Evolutionary conservation across 345 rosid genomes (phyloP), one percentile per base, ranked within the genome.

Genomic region (Euphorbia pulcherrima): DNA sequence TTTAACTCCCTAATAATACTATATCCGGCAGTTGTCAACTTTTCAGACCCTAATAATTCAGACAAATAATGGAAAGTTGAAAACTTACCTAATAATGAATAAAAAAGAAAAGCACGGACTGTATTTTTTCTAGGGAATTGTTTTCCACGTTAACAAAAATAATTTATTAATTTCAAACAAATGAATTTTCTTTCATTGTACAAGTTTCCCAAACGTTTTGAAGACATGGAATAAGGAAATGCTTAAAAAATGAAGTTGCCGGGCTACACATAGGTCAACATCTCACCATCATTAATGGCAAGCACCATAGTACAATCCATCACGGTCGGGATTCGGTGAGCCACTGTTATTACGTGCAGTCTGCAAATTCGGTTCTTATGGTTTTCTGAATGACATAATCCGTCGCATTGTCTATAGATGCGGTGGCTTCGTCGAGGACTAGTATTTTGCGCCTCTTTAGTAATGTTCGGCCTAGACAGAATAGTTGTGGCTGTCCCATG

Each of bases 261-360:
- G n/a, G 83, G 23, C 92, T 89, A 33, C 84, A 87, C 73, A 90
- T 65, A 0, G 95, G 90, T 9, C 76, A 1, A 27, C 8, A 24
- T 8, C 65, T 69, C 54, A 69, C 74, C 70, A 64, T 69, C 78
- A 6, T 70, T 58, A 27, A 74, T 64, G 39, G 67, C 65, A 14
- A 74, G 28, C 17, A 74, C 74, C 69, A 17, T 59, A 17, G 51
- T 64, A 62, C 74, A 64, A 73, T 74, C 74, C 78, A 74, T 69
- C 33, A 74, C 74, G 3, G 78, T 74, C 12, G 74, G 78, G 28
- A 69, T 74, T 59, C 77, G 53, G 58, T 74, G 77, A 29, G 77
- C 72, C 20, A 74, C 72, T 21, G 71, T 77, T 41, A 77, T 73
- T 21, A 74, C 68, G 78, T 74, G 57, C 77, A 68, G 8, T 68